phyloP scores from a whole-genome alignment of 140 eudicot species.

The Bidens hawaiensis region DNA sequence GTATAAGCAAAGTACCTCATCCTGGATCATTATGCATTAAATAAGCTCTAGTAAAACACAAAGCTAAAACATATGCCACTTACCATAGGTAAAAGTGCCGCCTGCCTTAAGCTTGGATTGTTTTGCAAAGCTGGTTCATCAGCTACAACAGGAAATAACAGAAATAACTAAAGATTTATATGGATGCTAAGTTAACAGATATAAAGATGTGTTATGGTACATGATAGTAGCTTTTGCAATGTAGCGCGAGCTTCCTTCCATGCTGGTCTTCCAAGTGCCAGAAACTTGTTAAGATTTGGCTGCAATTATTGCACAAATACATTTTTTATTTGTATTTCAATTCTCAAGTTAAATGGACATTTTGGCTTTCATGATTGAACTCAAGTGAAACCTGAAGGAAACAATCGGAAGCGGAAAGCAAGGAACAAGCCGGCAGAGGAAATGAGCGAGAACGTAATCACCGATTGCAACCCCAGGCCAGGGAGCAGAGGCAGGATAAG shows the following conservation, averaged over 20 bases:
- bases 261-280: constrained; percentile 85
- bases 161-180: too few relatives aligned
- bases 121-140: constrained; percentile 77
- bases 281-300: constrained; percentile 82
- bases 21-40: constrained; percentile 37
- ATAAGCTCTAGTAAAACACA: constrained; percentile 15
- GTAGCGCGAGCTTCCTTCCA: constrained; percentile 97
- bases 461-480: constrained; percentile 96
- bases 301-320: constrained; percentile 27
- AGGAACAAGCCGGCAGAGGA: constrained; percentile 67
- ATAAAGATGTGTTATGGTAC: constrained; percentile 30
- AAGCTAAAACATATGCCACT: constrained; percentile 2
- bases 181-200: neutral
- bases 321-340: neutral
- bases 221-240: constrained; percentile 78
- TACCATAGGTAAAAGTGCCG: constrained; percentile 81
- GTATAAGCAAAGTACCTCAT: constrained; percentile 38
- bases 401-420: constrained; percentile 62
- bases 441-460: constrained; percentile 80
- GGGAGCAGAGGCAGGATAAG: constrained; percentile 35
- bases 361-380: too few relatives aligned
- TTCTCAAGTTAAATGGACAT: too few relatives aligned
- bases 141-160: constrained; percentile 47
- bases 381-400: constrained; percentile 68
- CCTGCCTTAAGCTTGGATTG: constrained; percentile 63